Conservation (phyloP, 768 basidiomycete species). For the Pholiota conissans region DNA sequence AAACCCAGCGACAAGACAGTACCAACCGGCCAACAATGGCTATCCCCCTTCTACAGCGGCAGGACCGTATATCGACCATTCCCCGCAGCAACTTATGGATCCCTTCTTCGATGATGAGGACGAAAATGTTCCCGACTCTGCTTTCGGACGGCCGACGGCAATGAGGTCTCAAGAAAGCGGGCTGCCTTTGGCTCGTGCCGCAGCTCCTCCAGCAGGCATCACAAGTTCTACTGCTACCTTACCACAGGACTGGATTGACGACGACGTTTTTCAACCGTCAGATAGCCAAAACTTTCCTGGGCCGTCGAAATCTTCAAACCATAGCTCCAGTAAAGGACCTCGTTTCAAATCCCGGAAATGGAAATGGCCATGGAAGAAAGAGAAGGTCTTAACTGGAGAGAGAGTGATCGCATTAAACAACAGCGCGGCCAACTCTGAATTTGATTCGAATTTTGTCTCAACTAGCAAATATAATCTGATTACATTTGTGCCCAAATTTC, state of each 20-base stretch:
- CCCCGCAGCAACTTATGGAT: constrained; percentile 61
- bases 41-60: constrained; percentile 56
- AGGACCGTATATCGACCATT: constrained; percentile 39
- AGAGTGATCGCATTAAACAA: constrained; percentile 85
- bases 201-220: constrained; percentile 61
- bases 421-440: constrained; percentile 61
- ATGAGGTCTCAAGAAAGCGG: constrained; percentile 57
- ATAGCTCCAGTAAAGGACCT: constrained; percentile 29
- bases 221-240: constrained; percentile 51
- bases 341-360: constrained; percentile 44
- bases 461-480: constrained; percentile 93
- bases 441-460: constrained; percentile 79
- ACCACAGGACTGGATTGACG: constrained; percentile 74
- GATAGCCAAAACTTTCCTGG: constrained; percentile 41
- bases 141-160: constrained; percentile 53
- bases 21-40: constrained; percentile 52
- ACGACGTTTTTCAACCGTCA: constrained; percentile 52
- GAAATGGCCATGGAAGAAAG: constrained; percentile 87
- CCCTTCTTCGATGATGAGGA: constrained; percentile 92
- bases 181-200: constrained; percentile 57
- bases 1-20: constrained; percentile 60
- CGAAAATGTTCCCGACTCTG: constrained; percentile 67
- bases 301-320: constrained; percentile 25
- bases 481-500: constrained; percentile 91
- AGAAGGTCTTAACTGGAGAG: constrained; percentile 65